phyloP scores from a whole-genome alignment of 208 protist species.

The Leishmania tropica region DNA sequence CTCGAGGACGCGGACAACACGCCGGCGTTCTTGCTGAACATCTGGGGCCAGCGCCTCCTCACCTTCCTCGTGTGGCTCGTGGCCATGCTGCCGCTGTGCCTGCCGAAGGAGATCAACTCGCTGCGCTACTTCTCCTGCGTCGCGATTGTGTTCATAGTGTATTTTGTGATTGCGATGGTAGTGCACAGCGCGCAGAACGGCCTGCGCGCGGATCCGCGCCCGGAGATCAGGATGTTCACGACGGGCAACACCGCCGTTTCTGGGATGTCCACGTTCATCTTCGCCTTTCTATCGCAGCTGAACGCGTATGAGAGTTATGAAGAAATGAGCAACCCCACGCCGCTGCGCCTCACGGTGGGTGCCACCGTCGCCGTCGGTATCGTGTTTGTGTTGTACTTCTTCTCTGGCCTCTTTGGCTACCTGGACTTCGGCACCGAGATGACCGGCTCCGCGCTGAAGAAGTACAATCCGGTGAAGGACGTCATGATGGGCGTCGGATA shows the following conservation, averaged over 20 bases:
- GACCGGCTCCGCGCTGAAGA: constrained; percentile 49
- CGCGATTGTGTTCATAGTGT: constrained; percentile 65
- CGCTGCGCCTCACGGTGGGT: constrained; percentile 52
- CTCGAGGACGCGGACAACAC: constrained; percentile 32
- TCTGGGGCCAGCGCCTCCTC: constrained; percentile 51
- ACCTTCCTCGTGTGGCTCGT: constrained; percentile 50
- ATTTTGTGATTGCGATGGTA: constrained; percentile 74
- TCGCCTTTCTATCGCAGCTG: constrained; percentile 72
- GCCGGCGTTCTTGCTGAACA: constrained; percentile 31
- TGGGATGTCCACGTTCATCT: constrained; percentile 69
- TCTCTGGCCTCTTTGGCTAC: constrained; percentile 83
- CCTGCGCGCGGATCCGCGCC: constrained; percentile 30
- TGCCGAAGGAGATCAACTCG: constrained; percentile 85
- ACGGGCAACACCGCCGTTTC: constrained; percentile 55
- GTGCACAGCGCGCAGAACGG: constrained; percentile 52
- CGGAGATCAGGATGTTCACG: constrained; percentile 50
- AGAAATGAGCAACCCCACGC: constrained; percentile 62
- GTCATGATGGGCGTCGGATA: constrained; percentile 59
- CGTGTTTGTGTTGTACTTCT: constrained; percentile 70
- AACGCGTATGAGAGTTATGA: constrained; percentile 70
- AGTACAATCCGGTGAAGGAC: constrained; percentile 67
- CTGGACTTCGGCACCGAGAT: constrained; percentile 64
- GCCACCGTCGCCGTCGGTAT: constrained; percentile 40
- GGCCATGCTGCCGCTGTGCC: constrained; percentile 73
- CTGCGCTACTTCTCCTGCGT: constrained; percentile 71